Percentiles rank a stretch among this genome's conserved stretches.
phyloP scores from a whole-genome alignment of 768 basidiomycete genomes.

The Solioccasus polychromus region DNA sequence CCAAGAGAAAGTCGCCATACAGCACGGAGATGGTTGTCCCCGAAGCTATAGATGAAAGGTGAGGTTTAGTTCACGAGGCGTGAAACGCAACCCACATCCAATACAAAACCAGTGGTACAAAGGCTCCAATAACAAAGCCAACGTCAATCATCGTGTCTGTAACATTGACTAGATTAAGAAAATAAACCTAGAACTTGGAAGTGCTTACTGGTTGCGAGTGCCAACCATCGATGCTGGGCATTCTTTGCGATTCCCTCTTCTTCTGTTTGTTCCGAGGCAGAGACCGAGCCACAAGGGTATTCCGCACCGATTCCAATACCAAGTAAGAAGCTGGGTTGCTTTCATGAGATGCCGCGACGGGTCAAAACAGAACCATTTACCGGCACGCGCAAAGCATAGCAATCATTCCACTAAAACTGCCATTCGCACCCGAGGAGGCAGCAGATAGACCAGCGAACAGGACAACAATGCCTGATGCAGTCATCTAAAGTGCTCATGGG shows the following conservation, averaged over 20 bases:
- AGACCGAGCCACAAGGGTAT: constrained; percentile 88
- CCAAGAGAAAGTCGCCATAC: constrained; percentile 89
- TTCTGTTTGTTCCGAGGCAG: constrained; percentile 88
- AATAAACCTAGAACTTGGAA: not conserved
- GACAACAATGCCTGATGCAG: constrained; percentile 78
- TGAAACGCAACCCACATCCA: constrained; percentile 66
- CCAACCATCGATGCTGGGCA: constrained; percentile 83
- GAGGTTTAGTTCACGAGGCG: not conserved
- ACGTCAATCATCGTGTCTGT: constrained; percentile 82
- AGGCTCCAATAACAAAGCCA: constrained; percentile 76
- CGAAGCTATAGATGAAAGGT: constrained; percentile 48
- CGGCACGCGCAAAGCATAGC: constrained; percentile 79
- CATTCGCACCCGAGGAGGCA: constrained; percentile 75
- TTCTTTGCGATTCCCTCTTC: constrained; percentile 74
- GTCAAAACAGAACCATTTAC: constrained; percentile 33
- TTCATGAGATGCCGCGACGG: not conserved
- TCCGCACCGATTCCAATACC: constrained; percentile 89
- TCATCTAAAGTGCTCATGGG: constrained; percentile 49
- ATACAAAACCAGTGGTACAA: constrained; percentile 80
- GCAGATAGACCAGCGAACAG: constrained; percentile 83
- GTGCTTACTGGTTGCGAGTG: constrained; percentile 78
- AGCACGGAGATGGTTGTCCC: constrained; percentile 73
- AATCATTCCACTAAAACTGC: constrained; percentile 66
- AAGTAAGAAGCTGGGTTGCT: constrained; percentile 63
- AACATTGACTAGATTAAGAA: not conserved